Evolutionary conservation across 2,329 filamentous ascomycete species (phyloP).

Genomic region (Neurospora sp.): DNA sequence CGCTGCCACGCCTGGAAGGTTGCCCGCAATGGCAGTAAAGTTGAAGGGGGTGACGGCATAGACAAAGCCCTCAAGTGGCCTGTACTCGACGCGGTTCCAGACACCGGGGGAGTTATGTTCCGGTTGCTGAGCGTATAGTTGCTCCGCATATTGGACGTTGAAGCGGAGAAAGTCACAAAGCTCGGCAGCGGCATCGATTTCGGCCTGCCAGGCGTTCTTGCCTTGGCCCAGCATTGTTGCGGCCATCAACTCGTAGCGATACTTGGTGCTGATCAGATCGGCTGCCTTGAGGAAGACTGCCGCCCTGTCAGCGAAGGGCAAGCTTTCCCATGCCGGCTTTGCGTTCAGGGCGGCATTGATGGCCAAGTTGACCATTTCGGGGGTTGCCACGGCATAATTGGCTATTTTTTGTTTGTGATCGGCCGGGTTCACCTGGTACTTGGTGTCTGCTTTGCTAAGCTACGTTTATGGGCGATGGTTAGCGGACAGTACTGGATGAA

Average conservation of each 20-base stretch:
- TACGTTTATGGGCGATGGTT: neutral
- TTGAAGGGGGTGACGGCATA: slow-evolving; percentile 95
- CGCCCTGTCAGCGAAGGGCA: slow-evolving; percentile 84
- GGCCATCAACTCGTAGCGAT: slow-evolving; percentile 94
- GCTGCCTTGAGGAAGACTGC: slow-evolving; percentile 94
- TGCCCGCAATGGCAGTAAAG: slow-evolving; percentile 90
- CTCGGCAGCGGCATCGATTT: slow-evolving; percentile 93
- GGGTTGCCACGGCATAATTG: slow-evolving; percentile 72
- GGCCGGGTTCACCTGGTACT: slow-evolving; percentile 72
- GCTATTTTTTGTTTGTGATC: slow-evolving; percentile 69
- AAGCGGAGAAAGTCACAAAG: slow-evolving; percentile 87
- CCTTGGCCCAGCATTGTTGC: slow-evolving; percentile 93
- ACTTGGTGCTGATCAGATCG: slow-evolving; percentile 82
- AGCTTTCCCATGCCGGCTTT: slow-evolving; percentile 72
- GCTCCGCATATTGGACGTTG: slow-evolving; percentile 87
- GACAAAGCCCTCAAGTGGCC: slow-evolving; percentile 87
- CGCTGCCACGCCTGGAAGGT: slow-evolving; percentile 72
- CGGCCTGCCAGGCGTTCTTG: slow-evolving; percentile 98
- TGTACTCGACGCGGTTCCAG: slow-evolving; percentile 87
- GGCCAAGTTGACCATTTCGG: slow-evolving; percentile 64
- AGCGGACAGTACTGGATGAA: neutral
- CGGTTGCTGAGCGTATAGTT: slow-evolving; percentile 82
- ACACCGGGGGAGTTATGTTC: slow-evolving; percentile 71
- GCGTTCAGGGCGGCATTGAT: slow-evolving; percentile 81
- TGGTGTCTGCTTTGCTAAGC: slow-evolving; percentile 25